These are phyloP conservation scores for Cyclotella distinguenda DNA, from an alignment of 108 stramenopile species.

Conservation along the genomic window DNA sequence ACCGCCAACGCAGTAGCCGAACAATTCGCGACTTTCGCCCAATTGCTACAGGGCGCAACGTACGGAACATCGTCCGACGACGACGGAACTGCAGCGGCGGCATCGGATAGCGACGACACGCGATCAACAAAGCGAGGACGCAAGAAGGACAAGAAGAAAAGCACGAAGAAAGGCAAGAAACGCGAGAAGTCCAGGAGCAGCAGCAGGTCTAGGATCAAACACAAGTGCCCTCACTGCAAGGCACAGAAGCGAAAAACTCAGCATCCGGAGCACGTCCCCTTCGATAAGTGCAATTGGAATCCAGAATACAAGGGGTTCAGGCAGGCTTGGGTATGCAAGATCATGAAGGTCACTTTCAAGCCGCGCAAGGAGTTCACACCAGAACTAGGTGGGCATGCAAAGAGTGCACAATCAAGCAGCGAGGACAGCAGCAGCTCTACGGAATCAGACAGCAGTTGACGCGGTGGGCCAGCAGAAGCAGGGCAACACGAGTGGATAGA, in stretches of 20 bases:
- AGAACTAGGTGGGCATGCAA: neutral
- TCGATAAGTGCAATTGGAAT: constrained; percentile 3
- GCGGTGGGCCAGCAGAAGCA: neutral
- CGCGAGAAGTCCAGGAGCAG: neutral
- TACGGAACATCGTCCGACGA: neutral
- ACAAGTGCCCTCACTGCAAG: neutral
- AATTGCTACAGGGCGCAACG: neutral
- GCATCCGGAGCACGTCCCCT: neutral
- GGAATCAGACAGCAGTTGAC: neutral
- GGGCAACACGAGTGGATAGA: neutral
- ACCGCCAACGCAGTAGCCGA: neutral
- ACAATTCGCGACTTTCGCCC: neutral
- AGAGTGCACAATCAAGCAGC: no score
- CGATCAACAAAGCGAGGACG: neutral
- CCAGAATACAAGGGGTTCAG: constrained; percentile 7
- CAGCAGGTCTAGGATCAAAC: neutral
- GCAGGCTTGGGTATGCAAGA: neutral
- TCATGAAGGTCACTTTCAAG: neutral
- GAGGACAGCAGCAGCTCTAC: no score
- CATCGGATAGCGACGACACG: neutral
- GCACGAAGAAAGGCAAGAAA: neutral
- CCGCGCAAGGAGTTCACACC: neutral
- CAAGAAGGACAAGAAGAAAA: neutral
- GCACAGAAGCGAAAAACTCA: neutral
- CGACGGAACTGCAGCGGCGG: neutral